These are phyloP conservation scores for Mortierella sp. DNA, from an alignment of 371 early-diverging fungal species.

Conservation along the genomic window DNA sequence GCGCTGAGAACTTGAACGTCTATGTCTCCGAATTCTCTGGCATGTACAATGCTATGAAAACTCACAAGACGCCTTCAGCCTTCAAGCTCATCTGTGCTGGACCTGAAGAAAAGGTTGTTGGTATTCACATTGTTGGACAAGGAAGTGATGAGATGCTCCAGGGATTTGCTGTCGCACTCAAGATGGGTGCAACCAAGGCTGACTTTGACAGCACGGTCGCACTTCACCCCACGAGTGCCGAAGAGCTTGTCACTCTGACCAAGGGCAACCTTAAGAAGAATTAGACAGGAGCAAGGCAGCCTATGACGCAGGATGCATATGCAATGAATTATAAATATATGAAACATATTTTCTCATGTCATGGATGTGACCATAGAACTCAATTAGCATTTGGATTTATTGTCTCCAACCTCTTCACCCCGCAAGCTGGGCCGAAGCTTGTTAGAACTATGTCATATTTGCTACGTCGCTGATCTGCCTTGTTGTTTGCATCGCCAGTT, in stretches of 20 bases:
- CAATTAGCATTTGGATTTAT: no score
- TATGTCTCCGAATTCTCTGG: constrained; percentile 91
- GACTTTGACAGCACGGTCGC: constrained; percentile 96
- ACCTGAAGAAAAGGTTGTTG: constrained; percentile 94
- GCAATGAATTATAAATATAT: no score
- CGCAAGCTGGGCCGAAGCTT: no score
- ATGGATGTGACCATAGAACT: no score
- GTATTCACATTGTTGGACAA: constrained; percentile 94
- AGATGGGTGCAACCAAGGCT: constrained; percentile 96
- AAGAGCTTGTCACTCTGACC: constrained; percentile 81
- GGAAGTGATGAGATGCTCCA: constrained; percentile 97
- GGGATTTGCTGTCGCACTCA: constrained; percentile 91
- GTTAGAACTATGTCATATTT: no score
- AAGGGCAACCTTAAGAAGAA: constrained; percentile 52
- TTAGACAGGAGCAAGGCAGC: no score
- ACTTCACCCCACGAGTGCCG: constrained; percentile 98
- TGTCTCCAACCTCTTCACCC: no score
- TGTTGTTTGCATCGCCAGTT: no score
- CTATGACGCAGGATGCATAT: no score
- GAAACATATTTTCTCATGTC: no score
- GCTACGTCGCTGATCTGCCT: no score
- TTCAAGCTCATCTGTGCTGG: constrained; percentile 92
- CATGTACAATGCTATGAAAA: constrained; percentile 91
- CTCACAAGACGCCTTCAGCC: constrained; percentile 88
- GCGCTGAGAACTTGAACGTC: constrained; percentile 83